Evolutionary conservation across 2,329 filamentous ascomycete genomes (phyloP), one percentile per base, ranked within the genome.

Genomic region (Colletotrichum costaricense): DNA sequence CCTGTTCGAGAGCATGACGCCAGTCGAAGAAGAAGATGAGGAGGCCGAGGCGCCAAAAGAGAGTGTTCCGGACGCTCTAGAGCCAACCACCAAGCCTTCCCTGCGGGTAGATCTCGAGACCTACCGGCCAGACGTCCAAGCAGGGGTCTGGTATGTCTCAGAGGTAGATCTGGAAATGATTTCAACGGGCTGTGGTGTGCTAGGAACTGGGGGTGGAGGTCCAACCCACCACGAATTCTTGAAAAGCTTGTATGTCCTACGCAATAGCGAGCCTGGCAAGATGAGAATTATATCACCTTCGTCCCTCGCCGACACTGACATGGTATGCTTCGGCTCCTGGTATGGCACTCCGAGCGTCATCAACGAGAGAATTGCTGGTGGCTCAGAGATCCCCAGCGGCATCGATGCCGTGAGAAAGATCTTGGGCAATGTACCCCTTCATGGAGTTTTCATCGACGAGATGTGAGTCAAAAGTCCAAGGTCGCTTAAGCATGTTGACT

Each of bases 291-390:
- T 88, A 2, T 79, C 83, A 0, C 81, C 84, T 0, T 79, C 79
- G 5, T 76, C 78, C 0, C 75, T 87, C 0, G 77, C 79, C 5
- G 84, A 86, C 35, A 77, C 81, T 12, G 84, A 83, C 9, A 76
- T 80, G 1, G 80, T 85, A 4, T 84, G 84, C 55, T 84, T 85
- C 52, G 84, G 84, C 0, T 84, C 84, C 0, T 86, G 85, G 80
- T 86, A 86, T 56, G 85, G 85, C 3, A 84, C 83, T 42, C 84
- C 84, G 0, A 84, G 81, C 24, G 83, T 78, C 78, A 1, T 76
- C 19, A 71, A 76, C 12, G 76, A 78, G 55, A 73, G 76, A 1
- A 65, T 73, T 5, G 84, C 83, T 4, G 75, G 71, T 1, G 76
- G 76, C 11, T 81, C 76, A 19, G 83, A 84, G 73, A 83, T 84